Evolutionary conservation across 2,329 filamentous ascomycete species (phyloP), one percentile per base, ranked within the genome.

Genomic region (Madurella fahalii): DNA sequence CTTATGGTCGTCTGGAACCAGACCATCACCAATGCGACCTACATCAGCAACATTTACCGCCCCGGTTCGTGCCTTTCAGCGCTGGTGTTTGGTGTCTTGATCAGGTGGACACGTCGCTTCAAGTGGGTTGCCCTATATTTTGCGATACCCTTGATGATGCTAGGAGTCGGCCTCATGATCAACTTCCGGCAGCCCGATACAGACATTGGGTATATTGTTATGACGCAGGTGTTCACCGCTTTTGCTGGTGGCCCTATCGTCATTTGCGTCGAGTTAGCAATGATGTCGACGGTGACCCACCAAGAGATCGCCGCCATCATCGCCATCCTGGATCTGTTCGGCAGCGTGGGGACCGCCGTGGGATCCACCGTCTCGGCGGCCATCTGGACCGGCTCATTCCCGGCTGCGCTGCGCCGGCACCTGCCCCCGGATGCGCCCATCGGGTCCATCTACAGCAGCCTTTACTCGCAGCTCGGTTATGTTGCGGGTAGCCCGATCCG

Each of bases 171-270:
- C 11, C 63, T 81, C 41, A 79, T 83, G 78, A 74, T 82, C 50
- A 54, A 77, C 20, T 81, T 77, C 67, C 78, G 80, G 39, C 72
- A 72, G 37, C 75, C 78, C 44, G 70, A 72, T 37, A 67, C 68
- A 11, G 67, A 72, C 20, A 73, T 82, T 20, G 71, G 74, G 34
- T 80, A 76, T 66, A 64, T 82, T 9, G 67, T 82, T 53, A 77
- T 81, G 74, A 78, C 76, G 56, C 79, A 82, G 61, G 75, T 82
- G 53, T 78, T 83, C 59, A 77, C 81, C 51, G 78, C 80, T 16
- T 71, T 80, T 55, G 72, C 72, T 2, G 79, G 78, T 12, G 77
- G 77, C 39, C 79, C 77, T 2, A 68, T 81, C 4, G 73, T 82
- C 18, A 73, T 82, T 50, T 74, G 72, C 50, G 69, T 77, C 43